phyloP scores from a whole-genome alignment of 495 filamentous ascomycete genomes.

The Articulospora tetracladia region DNA sequence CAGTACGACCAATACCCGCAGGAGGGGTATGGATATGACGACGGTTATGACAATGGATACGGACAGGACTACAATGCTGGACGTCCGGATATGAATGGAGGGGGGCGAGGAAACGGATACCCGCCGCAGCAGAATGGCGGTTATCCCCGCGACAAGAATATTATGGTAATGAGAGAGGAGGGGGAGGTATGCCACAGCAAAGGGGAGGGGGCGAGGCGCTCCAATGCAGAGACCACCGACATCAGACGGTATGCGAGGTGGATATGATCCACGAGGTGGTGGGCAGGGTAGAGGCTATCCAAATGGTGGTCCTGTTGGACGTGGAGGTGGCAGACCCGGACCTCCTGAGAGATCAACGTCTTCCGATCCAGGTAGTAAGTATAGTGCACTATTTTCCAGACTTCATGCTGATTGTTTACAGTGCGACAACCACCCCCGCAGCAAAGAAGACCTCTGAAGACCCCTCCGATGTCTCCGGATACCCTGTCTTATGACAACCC shows the following conservation, averaged over 20 bases:
- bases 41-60: constrained; percentile 36
- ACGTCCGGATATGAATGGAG: constrained; percentile 38
- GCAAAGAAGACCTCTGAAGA: constrained; percentile 23
- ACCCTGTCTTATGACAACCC: constrained; percentile 59
- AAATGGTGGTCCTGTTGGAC: constrained; percentile 23
- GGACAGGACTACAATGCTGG: constrained; percentile 28
- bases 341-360: constrained; percentile 15
- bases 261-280: constrained; percentile 31
- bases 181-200: constrained; percentile 13
- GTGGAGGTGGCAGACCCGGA: constrained; percentile 21
- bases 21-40: constrained; percentile 49
- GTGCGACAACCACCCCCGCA: constrained; percentile 9
- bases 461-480: constrained; percentile 41
- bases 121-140: constrained; percentile 40
- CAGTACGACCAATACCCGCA: constrained; percentile 46
- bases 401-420: constrained; percentile 9
- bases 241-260: constrained; percentile 25
- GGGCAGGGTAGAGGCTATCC: constrained; percentile 41
- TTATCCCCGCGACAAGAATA: constrained; percentile 46
- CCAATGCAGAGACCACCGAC: constrained; percentile 30
- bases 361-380: constrained; percentile 25
- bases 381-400: background rate
- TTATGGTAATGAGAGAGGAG: constrained; percentile 39
- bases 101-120: constrained; percentile 46
- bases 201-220: constrained; percentile 28